Evolutionary conservation across 2,329 filamentous ascomycete genomes (phyloP), one percentile per base, ranked within the genome.

Genomic region (Microcyclosporella mali): DNA sequence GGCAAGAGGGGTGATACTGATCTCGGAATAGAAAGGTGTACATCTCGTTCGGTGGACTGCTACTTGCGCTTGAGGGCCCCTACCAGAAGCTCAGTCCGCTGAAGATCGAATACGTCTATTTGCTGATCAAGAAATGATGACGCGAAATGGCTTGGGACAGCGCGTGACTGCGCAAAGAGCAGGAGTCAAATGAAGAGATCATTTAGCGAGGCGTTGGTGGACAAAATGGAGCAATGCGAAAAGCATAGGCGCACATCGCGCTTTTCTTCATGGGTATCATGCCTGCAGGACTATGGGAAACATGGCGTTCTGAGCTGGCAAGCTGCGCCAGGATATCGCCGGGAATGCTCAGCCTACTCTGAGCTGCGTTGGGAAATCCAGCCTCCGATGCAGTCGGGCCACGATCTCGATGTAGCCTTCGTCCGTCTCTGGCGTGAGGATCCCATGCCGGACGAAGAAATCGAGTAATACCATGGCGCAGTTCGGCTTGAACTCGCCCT

Each of bases 61-160:
- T 98, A 58, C 82, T 97, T 70, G 88, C 84, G 58, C 76, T 98
- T 43, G 85, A 95, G 60, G 92, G 94, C 4, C 92, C 92, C 2
- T 92, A 94, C 67, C 94, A 92, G 75, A 95, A 95, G 73, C 79
- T 98, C 50, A 94, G 85, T 27, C 85, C 88, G 19, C 70, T 98
- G 61, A 81, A 88, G 58, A 90, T 95, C 59, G 92, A 98, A 65
- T 84, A 95, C 62, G 81, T 94, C 51, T 98, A 98, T 65, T 77
- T 98, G 48, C 76, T 97, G 47, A 73, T 94, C 56, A 98, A 95
- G 80, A 95, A 94, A 81, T 90, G 30, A 32, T n/a, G 15, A 25
- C 21, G 21, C 21, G 21, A 25, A 4, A 9, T 4, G 4, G 21
- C 21, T 25, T 25, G 21, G 21, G 9, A 25, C 9, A 25, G 21